Base-by-base conservation (phyloP, 176 grass and related monocot species). In the Phyllostachys edulis region DNA sequence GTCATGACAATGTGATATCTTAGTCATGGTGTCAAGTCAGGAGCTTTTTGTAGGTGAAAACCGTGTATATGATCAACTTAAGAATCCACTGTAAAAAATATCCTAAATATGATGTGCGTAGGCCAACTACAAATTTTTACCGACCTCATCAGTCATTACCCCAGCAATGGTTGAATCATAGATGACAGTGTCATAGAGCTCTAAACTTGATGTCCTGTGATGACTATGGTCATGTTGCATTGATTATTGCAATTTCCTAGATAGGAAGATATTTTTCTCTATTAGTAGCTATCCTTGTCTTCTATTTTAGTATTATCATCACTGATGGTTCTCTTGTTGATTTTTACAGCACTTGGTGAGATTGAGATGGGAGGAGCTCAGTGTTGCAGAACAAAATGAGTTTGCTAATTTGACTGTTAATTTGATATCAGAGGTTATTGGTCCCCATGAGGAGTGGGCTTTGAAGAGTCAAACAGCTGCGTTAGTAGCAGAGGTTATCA, bases 381-480 rank as follows among this genome's bases (percentile, higher is more conserved):
- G 46, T 87, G 61, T 84, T 78, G 29, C 87, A 71, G 96, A 98
- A 81, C 86, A 78, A 79, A 98, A 90, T 81, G 96, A 98, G 79
- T 95, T 98, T 89, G 80, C 96, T 82, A 98, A 92, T 85, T 85
- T 89, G 59, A 90, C 91, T 18, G 63, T 94, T 76, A 98, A 90
- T 89, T 92, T 98, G 83, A 76, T 95, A 63, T 82, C 85, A 20
- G 93, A 95, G 69, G 89, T 95, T 87, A 88, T 93, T 78, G 90
- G 88, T 60, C 91, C 89, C 68, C 81, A 81, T 18, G 96, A 98
- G 79, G 89, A 90, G 79, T 98, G 96, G 96, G 96, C 96, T 63
- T 90, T 98, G 86, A 98, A 95, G 93, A 98, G 96, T 92, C 96
- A 98, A 88, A 98, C 92, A 42, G 85, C 96, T 71, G 96, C 91